Evolutionary conservation across 1,139 yeast species (phyloP).

Genomic region (Geotrichum armillariae): DNA sequence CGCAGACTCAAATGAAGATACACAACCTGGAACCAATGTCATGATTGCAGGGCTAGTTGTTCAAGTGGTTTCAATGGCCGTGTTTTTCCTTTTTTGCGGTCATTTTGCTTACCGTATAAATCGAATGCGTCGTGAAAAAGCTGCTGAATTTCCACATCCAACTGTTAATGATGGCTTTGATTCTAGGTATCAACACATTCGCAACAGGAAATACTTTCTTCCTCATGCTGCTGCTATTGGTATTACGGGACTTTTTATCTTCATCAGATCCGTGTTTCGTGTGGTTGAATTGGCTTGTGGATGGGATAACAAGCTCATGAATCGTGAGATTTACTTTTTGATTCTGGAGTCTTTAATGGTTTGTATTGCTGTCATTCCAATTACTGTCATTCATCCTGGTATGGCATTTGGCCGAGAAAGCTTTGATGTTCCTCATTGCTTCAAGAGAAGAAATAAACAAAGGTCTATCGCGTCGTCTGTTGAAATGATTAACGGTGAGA

Average conservation of each 20-base stretch:
- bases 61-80: conserved; percentile 71
- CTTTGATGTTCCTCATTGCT: no score
- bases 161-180: background rate
- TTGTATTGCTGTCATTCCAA: background rate
- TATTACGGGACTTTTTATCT: conserved; percentile 56
- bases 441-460: no score
- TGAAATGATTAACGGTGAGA: no score
- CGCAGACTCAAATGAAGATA: no score
- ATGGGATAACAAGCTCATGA: conserved; percentile 68
- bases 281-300: conserved; percentile 79
- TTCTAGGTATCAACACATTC: background rate
- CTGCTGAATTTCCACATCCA: background rate
- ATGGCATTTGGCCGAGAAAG: background rate
- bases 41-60: conserved; percentile 82
- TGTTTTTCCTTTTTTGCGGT: background rate
- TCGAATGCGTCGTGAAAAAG: background rate
- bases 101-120: background rate
- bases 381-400: conserved; percentile 5
- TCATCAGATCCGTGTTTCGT: conserved; percentile 76
- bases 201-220: conserved; percentile 43
- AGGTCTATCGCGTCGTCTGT: no score
- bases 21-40: conserved; percentile 61
- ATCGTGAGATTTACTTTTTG: conserved; percentile 36
- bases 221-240: conserved; percentile 44
- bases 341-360: conserved; percentile 1